Evolutionary conservation across 257 asterid species (phyloP), one percentile per base, ranked within the genome.

Genomic region (Salvia splendens): DNA sequence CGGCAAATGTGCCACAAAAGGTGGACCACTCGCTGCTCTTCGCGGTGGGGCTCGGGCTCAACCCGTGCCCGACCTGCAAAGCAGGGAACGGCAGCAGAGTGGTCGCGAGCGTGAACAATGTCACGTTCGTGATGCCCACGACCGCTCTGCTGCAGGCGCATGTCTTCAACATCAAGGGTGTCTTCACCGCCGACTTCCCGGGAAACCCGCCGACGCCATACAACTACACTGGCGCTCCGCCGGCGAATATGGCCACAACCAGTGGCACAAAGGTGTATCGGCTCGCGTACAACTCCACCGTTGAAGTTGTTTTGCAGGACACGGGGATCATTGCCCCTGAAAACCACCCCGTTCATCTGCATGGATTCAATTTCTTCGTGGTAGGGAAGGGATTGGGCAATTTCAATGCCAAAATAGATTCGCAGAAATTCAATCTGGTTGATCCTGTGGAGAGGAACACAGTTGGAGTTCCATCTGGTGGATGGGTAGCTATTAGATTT

Each of bases 361-460:
- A 93, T 54, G 99, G 99, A 5, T 93, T 86, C 81, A 93, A 93
- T 61, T 93, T 93, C 76, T 90, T 83, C 30, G 95, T 74, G 0
- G 88, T 93, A 4, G 99, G 97, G 0, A 81, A 50, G 28, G 99
- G 99, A 5, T 17, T 82, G 0, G 99, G 99, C 3, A 90, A 88
- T 59, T 93, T 57, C 64, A 79, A 90, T 66, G 72, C 97, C 3
- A 84, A 80, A 40, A 77, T 50, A 0, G 96, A 90, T 48, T 76
- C 89, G 0, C 77, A 85, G n/a, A 86, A 65, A 3, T 93, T 88
- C 35, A 93, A 93, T 73, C 88, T 93, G 0, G 80, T 84, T 6
- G 99, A 93, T 64, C 99, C 98, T 1, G 96, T 89, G 2, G 98
- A 92, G 74, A 81, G 98, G 81, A 92, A 92, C 81, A 92, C 98